Percentiles rank a stretch among this genome's conserved stretches.
These are phyloP conservation scores for Blastobotrys capitulatus DNA, from an alignment of 1,139 yeast species.

Conservation along the genomic window DNA sequence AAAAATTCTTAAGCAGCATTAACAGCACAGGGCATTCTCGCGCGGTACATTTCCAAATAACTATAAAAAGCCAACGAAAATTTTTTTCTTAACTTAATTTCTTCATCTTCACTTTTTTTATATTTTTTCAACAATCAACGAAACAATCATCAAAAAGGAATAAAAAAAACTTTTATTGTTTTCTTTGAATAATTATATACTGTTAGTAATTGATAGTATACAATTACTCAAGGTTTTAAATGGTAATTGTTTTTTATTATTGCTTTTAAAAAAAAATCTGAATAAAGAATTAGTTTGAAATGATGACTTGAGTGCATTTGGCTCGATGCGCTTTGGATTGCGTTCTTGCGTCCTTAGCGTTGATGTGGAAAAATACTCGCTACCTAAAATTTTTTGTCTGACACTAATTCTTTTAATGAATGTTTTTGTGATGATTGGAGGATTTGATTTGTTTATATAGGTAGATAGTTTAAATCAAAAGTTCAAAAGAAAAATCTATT, in stretches of 20 bases:
- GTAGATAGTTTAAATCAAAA: too few relatives aligned
- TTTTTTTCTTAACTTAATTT: background rate
- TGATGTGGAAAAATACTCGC: constrained; percentile 93
- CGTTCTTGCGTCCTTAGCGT: constrained; percentile 37
- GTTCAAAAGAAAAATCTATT: too few relatives aligned
- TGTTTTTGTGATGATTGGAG: background rate
- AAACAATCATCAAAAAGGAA: too few relatives aligned
- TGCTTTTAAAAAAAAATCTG: too few relatives aligned
- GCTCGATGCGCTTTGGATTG: constrained; percentile 64
- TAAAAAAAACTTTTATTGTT: too few relatives aligned
- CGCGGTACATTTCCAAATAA: background rate
- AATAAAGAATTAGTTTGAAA: constrained; percentile 23
- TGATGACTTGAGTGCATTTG: constrained; percentile 95
- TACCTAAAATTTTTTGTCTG: constrained; percentile 44
- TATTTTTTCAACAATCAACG: background rate
- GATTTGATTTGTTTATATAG: background rate
- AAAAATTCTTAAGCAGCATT: too few relatives aligned
- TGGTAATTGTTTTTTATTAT: too few relatives aligned
- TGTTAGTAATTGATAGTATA: too few relatives aligned
- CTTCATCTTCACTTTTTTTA: constrained; percentile 11
- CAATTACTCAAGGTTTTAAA: too few relatives aligned
- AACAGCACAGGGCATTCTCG: too few relatives aligned
- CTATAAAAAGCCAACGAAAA: background rate
- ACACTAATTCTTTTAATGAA: background rate
- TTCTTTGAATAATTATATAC: too few relatives aligned